These are phyloP conservation scores for Populus deltoides DNA, from an alignment of 345 rosid species.

Conservation along the genomic window DNA sequence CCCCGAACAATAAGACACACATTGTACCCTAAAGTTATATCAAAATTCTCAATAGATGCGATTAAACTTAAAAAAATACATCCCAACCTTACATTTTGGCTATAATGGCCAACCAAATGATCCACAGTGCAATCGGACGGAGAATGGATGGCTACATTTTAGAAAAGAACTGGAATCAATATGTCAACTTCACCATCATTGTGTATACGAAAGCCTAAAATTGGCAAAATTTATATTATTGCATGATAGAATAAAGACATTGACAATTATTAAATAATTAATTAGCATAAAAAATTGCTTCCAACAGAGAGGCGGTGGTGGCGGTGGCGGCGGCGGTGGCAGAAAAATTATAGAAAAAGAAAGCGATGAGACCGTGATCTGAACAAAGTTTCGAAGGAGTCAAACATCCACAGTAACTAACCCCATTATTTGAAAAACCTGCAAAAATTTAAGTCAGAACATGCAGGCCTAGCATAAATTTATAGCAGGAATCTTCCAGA, in stretches of 20 bases:
- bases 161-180: neutral
- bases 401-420: constrained; percentile 32
- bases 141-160: neutral
- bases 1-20: constrained; percentile 28
- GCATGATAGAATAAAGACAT: constrained; percentile 3
- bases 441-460: constrained; percentile 15
- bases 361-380: constrained; percentile 19
- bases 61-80: neutral
- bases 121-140: constrained; percentile 14
- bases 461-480: constrained; percentile 25
- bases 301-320: neutral
- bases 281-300: neutral
- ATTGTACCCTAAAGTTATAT: constrained; percentile 37
- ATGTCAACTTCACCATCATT: constrained; percentile 29
- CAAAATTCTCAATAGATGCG: constrained; percentile 16
- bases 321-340: neutral
- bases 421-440: constrained; percentile 26
- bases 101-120: constrained; percentile 34
- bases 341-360: neutral
- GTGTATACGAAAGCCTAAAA: neutral
- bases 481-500: neutral
- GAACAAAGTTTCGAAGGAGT: constrained; percentile 21
- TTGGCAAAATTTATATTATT: neutral
- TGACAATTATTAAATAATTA: neutral
- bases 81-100: constrained; percentile 10